Conservation (phyloP, 345 rosid genomes). For the Passiflora organensis region DNA sequence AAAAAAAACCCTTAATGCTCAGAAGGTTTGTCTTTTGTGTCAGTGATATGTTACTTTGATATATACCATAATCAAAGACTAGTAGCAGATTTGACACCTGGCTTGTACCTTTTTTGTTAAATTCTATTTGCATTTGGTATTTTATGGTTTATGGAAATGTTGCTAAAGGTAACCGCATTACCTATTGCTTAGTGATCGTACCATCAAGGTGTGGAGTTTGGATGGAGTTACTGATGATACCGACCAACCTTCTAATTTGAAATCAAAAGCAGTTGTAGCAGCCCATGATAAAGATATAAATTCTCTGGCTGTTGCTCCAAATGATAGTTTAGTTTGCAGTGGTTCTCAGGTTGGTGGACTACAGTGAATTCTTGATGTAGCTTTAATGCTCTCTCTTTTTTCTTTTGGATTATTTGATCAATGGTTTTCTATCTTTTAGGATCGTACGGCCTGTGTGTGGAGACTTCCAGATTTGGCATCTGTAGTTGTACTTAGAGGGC, state of each 20-base stretch:
- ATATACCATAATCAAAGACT: no score
- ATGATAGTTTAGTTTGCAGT: constrained; percentile 84
- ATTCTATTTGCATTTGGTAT: no score
- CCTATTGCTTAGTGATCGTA: constrained; percentile 66
- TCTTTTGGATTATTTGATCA: background rate
- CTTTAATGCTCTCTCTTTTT: background rate
- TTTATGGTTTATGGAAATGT: no score
- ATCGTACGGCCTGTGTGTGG: constrained; percentile 94
- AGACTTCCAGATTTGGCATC: constrained; percentile 81
- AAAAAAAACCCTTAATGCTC: no score
- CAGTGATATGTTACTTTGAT: no score
- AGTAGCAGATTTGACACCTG: no score
- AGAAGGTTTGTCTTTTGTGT: no score
- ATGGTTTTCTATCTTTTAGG: constrained; percentile 35
- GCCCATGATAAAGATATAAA: constrained; percentile 95
- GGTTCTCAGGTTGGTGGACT: constrained; percentile 75
- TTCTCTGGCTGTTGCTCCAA: constrained; percentile 81
- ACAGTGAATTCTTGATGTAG: background rate
- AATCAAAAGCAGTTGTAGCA: constrained; percentile 82
- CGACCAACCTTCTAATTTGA: constrained; percentile 61
- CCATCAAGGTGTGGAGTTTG: constrained; percentile 87
- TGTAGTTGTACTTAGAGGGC: constrained; percentile 77
- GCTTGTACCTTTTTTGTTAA: no score
- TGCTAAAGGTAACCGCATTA: no score
- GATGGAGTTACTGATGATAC: constrained; percentile 56